phyloP scores from a whole-genome alignment of 2,329 filamentous ascomycete genomes.

The Arachnopeziza araneosa region DNA sequence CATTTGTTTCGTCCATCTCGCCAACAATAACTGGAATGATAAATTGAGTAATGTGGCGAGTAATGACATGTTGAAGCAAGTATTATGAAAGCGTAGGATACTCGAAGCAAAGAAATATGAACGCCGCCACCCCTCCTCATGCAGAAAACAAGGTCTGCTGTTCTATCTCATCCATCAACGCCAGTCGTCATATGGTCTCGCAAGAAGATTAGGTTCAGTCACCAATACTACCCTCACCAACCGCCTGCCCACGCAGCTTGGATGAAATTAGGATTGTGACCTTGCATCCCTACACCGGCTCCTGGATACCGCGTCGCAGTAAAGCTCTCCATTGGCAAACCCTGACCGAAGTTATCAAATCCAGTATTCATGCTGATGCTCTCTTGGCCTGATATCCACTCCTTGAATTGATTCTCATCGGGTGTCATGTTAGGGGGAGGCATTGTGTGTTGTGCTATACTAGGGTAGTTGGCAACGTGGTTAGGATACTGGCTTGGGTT shows the following conservation, averaged over 20 bases:
- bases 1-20: background rate
- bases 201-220: background rate
- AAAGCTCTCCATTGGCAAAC: slow-evolving; percentile 2
- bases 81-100: background rate
- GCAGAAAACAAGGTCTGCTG: background rate
- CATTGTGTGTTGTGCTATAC: slow-evolving; percentile 14
- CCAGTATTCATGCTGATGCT: slow-evolving; percentile 15
- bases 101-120: background rate
- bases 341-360: slow-evolving; percentile 18
- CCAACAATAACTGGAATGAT: background rate
- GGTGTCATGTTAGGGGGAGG: slow-evolving; percentile 7
- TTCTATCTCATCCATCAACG: background rate
- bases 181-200: background rate
- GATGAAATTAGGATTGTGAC: slow-evolving; percentile 3
- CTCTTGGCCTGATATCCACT: slow-evolving; percentile 16
- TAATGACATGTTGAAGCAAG: background rate
- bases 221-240: background rate
- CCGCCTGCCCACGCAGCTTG: slow-evolving; percentile 1
- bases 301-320: background rate
- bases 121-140: background rate
- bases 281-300: background rate
- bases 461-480: slow-evolving; percentile 5
- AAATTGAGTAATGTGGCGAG: no score
- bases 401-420: slow-evolving; percentile 3
- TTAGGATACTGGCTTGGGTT: slow-evolving; percentile 4